Evolutionary conservation across 805 yeast species (phyloP), one percentile per base, ranked within the genome.

Genomic region (Ogataea trehaloabstinens): DNA sequence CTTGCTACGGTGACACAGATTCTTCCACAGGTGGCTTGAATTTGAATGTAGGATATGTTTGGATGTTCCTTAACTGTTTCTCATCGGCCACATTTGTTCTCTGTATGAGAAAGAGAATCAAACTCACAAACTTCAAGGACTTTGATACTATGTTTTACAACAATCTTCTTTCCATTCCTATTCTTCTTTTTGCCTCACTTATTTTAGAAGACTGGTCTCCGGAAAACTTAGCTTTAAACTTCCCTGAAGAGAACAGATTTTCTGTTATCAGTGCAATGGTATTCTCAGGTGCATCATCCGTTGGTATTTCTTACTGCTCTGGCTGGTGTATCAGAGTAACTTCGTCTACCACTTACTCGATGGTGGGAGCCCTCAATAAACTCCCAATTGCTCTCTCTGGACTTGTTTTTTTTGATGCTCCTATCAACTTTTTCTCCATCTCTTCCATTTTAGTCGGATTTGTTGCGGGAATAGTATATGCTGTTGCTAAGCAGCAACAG

Each of bases 261-360:
- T 74, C 91, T 31, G 76, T 87, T 42, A 74, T 88, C 48, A 66
- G 82, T 31, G 82, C 88, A 54, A 90, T 93, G 96, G 57, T 93
- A 47, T 76, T 91, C 60, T 87, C 96, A 25, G 99, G 99, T 66
- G 78, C 86, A 53, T 83, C 95, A 31, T 84, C 97, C 22, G 95
- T 93, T 38, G 97, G 95, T 71, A 93, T 93, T 63, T 91, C 98
- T 31, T 93, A 93, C 78, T 88, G 96, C 68, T 89, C 98, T 10
- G 99, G 97, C 46, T 93, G 99, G 99, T 93, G 99, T 78, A 95
- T 93, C 51, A 87, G 99, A 72, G 98, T 93, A 49, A 93, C 99
- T 31, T 88, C 97, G 17, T 90, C 98, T 19, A 93, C 99, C 40
- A 93, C 99, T 40, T 93, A 93, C 73, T 88, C 96, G 38, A 93